phyloP scores from a whole-genome alignment of 805 yeast species.

The Candida arabinofermentans region DNA sequence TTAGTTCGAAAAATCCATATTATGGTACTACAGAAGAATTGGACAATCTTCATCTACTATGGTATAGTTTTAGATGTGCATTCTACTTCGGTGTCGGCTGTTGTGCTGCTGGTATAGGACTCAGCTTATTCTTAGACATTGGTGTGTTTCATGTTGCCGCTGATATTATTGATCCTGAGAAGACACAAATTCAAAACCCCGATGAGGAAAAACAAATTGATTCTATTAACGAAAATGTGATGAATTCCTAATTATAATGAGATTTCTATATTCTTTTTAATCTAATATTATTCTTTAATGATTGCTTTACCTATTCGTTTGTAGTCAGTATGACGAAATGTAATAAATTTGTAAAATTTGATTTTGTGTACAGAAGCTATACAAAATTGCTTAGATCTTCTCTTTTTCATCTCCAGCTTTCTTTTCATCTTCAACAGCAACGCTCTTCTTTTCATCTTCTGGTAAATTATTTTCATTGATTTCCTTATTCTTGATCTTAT shows the following conservation, averaged over 20 bases:
- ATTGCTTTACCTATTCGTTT: no score
- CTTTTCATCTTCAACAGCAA: neutral
- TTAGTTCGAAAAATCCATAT: constrained; percentile 23
- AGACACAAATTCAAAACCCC: no score
- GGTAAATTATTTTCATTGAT: constrained; percentile 30
- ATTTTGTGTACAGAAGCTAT: no score
- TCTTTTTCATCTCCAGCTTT: constrained; percentile 28
- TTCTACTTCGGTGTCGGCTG: constrained; percentile 33
- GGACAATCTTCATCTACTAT: constrained; percentile 14
- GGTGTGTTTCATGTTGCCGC: constrained; percentile 15
- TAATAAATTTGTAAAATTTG: no score
- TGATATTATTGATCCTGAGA: no score
- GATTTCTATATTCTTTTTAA: no score
- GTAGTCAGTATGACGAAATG: no score
- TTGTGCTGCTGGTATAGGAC: constrained; percentile 23
- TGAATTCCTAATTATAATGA: no score
- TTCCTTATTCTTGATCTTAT: constrained; percentile 80
- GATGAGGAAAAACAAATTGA: no score
- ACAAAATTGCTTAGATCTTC: no score
- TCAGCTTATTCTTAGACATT: constrained; percentile 27
- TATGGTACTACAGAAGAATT: constrained; percentile 22
- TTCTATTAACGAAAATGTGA: no score
- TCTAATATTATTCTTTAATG: no score
- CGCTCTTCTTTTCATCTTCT: neutral
- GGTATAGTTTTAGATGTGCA: constrained; percentile 30